Percentiles rank a stretch among this genome's conserved stretches.
phyloP scores from a whole-genome alignment of 768 basidiomycete species.

The Tulasnella sp. region DNA sequence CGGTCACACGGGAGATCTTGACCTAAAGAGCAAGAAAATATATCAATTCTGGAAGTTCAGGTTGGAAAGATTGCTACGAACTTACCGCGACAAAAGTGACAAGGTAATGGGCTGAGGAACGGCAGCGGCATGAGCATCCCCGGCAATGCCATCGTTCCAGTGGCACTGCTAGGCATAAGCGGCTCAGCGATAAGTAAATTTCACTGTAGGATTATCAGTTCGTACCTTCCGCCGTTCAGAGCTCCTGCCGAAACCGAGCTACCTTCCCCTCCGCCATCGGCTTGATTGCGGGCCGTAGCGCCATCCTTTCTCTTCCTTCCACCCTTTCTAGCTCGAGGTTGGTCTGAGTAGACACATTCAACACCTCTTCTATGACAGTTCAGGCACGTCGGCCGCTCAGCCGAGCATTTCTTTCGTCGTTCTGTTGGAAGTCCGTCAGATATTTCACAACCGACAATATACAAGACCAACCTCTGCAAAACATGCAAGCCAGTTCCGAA shows the following conservation, averaged over 20 bases:
- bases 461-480: conserved; percentile 6
- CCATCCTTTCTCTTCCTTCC: conserved; percentile 10
- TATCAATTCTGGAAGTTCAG: background rate
- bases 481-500: conserved; percentile 10
- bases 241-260: background rate
- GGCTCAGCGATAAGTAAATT: no score
- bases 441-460: background rate
- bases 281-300: background rate
- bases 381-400: conserved; percentile 7
- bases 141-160: background rate
- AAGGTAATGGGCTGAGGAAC: conserved; percentile 8
- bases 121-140: conserved; percentile 10
- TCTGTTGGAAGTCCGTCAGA: background rate
- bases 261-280: background rate
- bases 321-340: conserved; percentile 1
- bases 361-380: conserved; percentile 9
- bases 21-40: background rate
- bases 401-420: conserved; percentile 13
- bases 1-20: conserved; percentile 9
- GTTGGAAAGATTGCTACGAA: background rate
- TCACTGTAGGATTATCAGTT: background rate
- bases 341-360: conserved; percentile 3
- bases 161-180: background rate
- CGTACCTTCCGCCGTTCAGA: background rate
- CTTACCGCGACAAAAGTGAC: conserved; percentile 8